A percentile compares a stretch with the other conserved stretches of the same genome.
Evolutionary conservation across 2,329 filamentous ascomycete genomes (phyloP).

Genomic region (Colletotrichum aenigma): DNA sequence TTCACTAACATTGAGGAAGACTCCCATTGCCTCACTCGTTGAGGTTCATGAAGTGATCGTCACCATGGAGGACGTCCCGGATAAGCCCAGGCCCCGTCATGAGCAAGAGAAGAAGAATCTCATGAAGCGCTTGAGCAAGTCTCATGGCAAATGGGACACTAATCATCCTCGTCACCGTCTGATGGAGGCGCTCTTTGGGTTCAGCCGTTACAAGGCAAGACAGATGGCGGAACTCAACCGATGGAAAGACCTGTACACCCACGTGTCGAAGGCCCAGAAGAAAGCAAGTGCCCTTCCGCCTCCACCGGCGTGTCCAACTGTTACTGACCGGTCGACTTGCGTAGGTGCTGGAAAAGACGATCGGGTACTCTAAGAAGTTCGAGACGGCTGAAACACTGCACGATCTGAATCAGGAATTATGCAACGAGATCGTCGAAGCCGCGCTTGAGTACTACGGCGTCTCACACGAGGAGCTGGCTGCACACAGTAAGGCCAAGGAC

Average conservation of each 20-base stretch:
- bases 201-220: conserved; percentile 34
- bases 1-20: neutral
- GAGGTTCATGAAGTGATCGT: conserved; percentile 31
- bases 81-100: conserved; percentile 29
- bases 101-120: conserved; percentile 33
- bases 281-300: neutral
- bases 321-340: neutral
- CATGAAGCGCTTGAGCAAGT: conserved; percentile 29
- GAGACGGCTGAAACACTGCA: conserved; percentile 46
- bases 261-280: conserved; percentile 38
- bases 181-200: conserved; percentile 43
- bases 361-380: conserved; percentile 62
- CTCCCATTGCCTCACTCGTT: conserved; percentile 6
- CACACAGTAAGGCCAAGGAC: conserved; percentile 41
- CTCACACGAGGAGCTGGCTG: conserved; percentile 44
- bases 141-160: conserved; percentile 33
- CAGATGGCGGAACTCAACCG: conserved; percentile 41
- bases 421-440: conserved; percentile 46
- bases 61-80: conserved; percentile 25
- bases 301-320: no score
- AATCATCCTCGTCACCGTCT: conserved; percentile 43
- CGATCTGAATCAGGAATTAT: conserved; percentile 47
- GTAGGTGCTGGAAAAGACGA: conserved; percentile 56
- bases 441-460: conserved; percentile 53
- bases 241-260: conserved; percentile 38